Base-by-base conservation (phyloP, 1,284 basidiomycete genomes). In the Rhodotorula sp. region DNA sequence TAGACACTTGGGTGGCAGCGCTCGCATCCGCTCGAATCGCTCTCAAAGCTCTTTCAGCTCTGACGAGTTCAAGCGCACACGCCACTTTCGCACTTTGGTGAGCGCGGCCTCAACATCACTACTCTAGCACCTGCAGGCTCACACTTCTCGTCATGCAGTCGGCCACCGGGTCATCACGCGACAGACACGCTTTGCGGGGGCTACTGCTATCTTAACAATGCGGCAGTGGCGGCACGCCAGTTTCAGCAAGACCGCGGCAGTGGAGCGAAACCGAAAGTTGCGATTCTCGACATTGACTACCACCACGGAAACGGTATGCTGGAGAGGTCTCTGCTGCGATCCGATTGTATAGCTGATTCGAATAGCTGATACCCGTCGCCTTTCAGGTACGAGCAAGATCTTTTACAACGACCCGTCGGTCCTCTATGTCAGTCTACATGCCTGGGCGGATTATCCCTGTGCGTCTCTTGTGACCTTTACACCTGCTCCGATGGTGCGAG, bases 261-360 rank as follows among this genome's bases (percentile, higher is more conserved):
- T n/a, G 26, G 17, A 15, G 29, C 26, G 30, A 20, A 7, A 49
- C 22, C 55, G 44, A 64, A 72, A 66, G 71, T 82, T 7, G 81
- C 81, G 7, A 80, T 82, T 33, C 77, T 82, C 46, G 82, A 83
- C 69, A 78, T 83, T 29, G 82, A 83, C 64, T 82, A 81, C 64
- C 82, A 83, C 66, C 82, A 82, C 66, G 81, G 82, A 7, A 83
- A 83, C 60, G 82, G 61, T 62, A 33, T 37, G 48, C 10, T 45
- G 24, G 24, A 10, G 30, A 80, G 77, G 64, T 70, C 79, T 68
- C 24, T 29, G 20, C 17, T 60, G 10, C 44, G 10, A 15, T n/a
- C 24, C 24, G 5, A 24, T 22, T 15, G 22, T 7, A 6, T n/a
- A 12, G 33, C 12, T 6, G 18, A 22, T 42, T n/a, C n/a, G n/a